Percentiles rank a stretch among this genome's conserved stretches.
These are phyloP conservation scores for Penicillium canariense DNA, from an alignment of 495 filamentous ascomycete genomes.

Conservation along the genomic window DNA sequence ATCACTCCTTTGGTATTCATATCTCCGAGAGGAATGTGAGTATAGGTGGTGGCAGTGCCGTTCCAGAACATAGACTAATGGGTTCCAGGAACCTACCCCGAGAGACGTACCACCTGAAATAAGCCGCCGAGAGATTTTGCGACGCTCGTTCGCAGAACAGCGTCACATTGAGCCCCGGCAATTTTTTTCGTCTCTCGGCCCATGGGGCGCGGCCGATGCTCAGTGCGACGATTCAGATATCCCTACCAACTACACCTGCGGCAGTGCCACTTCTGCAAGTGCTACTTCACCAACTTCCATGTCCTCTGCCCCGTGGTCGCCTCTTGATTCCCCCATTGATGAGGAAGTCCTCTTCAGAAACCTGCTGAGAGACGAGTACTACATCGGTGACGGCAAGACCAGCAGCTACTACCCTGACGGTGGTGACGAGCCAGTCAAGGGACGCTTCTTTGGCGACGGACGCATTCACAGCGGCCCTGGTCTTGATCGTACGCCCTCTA, in stretches of 20 bases:
- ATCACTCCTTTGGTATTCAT: constrained; percentile 22
- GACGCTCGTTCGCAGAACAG: neutral
- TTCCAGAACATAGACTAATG: neutral
- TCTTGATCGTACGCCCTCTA: constrained; percentile 19
- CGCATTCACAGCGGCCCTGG: constrained; percentile 23
- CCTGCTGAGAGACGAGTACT: constrained; percentile 30
- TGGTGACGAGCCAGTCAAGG: constrained; percentile 28
- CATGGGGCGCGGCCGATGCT: neutral
- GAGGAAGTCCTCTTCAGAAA: constrained; percentile 26
- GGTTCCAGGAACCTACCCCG: neutral
- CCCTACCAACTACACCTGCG: constrained; percentile 1
- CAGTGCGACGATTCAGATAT: constrained; percentile 2
- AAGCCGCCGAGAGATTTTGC: neutral
- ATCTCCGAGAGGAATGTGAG: constrained; percentile 16
- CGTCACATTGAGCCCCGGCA: neutral
- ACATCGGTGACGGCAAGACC: constrained; percentile 34
- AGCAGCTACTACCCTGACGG: constrained; percentile 24
- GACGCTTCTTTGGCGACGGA: constrained; percentile 14
- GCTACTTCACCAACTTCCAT: constrained; percentile 20
- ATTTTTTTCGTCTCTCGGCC: neutral
- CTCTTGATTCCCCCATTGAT: constrained; percentile 26
- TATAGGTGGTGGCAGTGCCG: neutral
- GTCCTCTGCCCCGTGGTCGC: constrained; percentile 22
- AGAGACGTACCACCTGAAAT: neutral
- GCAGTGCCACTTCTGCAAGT: constrained; percentile 10